Percentiles rank a stretch among this genome's conserved stretches.
phyloP scores from a whole-genome alignment of 345 rosid species.

The Heritiera fomes region DNA sequence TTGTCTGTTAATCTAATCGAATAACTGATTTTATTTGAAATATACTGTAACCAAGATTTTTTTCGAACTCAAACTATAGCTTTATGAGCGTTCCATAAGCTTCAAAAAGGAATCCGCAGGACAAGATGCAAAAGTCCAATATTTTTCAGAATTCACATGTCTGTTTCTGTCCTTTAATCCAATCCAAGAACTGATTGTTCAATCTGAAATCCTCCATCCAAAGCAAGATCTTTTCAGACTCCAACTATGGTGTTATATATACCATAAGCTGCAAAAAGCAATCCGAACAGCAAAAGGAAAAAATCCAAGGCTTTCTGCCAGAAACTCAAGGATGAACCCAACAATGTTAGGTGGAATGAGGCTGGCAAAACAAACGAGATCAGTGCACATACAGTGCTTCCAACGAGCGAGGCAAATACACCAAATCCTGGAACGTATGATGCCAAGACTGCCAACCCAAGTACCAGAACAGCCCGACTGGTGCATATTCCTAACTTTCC shows the following conservation, averaged over 20 bases:
- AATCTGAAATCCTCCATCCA: background rate
- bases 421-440: conserved; percentile 70
- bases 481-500: conserved; percentile 20
- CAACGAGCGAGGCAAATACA: conserved; percentile 66
- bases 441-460: conserved; percentile 61
- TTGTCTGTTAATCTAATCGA: too few relatives aligned
- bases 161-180: background rate
- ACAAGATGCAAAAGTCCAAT: background rate
- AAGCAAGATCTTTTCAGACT: background rate
- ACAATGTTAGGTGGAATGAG: conserved; percentile 48
- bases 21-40: background rate
- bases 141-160: background rate
- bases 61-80: background rate
- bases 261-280: conserved; percentile 71
- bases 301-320: conserved; percentile 67
- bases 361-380: conserved; percentile 86
- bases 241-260: conserved; percentile 48
- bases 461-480: conserved; percentile 54
- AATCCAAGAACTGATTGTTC: background rate
- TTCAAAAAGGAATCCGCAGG: background rate
- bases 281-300: conserved; percentile 51
- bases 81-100: background rate
- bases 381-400: conserved; percentile 77
- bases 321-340: conserved; percentile 59
- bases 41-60: background rate